Base-by-base conservation (phyloP, 2,329 filamentous ascomycete species). In the Monosporascus sp. region DNA sequence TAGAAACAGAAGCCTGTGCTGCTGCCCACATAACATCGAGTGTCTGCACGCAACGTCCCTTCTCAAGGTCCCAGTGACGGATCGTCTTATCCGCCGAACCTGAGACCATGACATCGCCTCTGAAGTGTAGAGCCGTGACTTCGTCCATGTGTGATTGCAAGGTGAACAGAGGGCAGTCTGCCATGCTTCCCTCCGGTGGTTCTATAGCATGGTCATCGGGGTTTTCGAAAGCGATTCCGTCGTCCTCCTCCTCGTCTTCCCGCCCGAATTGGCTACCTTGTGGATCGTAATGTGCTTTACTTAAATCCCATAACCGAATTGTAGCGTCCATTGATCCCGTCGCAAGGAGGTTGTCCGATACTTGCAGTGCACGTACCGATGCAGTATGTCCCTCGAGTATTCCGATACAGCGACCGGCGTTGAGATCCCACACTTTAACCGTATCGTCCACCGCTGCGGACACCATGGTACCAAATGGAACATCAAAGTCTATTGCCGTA, bases 11-110 rank as follows among this genome's bases (percentile, higher is more conserved):
- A 14, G 91, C 90, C 73, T 97, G 92, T 2, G 94, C 92, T 5
- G 94, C 92, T 9, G 94, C 94, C 94, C 94, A 99, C 69, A 99
- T 88, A 7, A 99, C 93, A 71, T 99, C 94, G 48, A 99, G 78
- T 3, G 94, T 99, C 73, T 99, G 94, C 51, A 99, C 90, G 70
- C 94, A 97, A 48, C 94, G 88, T n/a, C 94, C 94, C 69, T 92
- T 97, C 64, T 93, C 90, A 49, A 99, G 80, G 76, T 99, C 94
- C 94, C 94, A 99, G 70, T 99, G 94, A 45, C 94, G 86, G 52
- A 99, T 78, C 1, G 94, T 99, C 79, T 99, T 99, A 75, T 99
- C 94, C 1, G 94, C 88, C 7, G 93, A 97, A 14, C 94, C 94
- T 2, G 94, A 99, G 34, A 99, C 91, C 17, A 99, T 81, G 0